phyloP scores from a whole-genome alignment of 331 rosid genomes.

The Quercus phellos region DNA sequence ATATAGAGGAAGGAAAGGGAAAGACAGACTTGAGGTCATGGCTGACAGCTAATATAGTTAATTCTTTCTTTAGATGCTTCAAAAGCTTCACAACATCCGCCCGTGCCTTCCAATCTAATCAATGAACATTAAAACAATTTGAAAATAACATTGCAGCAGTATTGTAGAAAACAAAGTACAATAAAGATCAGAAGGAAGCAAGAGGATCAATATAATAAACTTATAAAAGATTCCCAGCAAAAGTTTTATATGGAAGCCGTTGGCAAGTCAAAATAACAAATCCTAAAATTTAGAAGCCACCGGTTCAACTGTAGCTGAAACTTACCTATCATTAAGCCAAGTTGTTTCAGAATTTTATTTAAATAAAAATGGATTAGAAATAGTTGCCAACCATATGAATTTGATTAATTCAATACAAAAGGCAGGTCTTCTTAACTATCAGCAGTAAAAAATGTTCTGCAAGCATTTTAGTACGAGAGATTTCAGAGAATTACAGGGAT shows the following conservation, averaged over 20 bases:
- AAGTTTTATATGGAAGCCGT: background rate
- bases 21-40: constrained; percentile 73
- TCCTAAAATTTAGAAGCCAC: background rate
- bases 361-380: background rate
- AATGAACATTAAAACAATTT: constrained; percentile 17
- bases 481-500: background rate
- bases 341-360: background rate
- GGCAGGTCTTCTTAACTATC: background rate
- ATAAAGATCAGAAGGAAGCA: background rate
- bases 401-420: background rate
- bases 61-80: constrained; percentile 69
- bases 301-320: background rate
- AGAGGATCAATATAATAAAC: background rate
- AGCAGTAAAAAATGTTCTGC: background rate
- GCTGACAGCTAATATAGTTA: constrained; percentile 84
- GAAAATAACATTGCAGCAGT: background rate
- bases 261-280: background rate
- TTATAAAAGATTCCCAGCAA: background rate
- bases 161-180: background rate
- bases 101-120: constrained; percentile 91
- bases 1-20: constrained; percentile 4
- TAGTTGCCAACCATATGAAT: background rate
- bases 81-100: constrained; percentile 86
- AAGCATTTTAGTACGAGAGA: background rate
- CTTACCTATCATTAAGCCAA: background rate